Percentiles rank a stretch among this genome's conserved stretches.
These are phyloP conservation scores for Globisporangium rhizosaccharum DNA, from an alignment of 352 stramenopile species.

Conservation along the genomic window DNA sequence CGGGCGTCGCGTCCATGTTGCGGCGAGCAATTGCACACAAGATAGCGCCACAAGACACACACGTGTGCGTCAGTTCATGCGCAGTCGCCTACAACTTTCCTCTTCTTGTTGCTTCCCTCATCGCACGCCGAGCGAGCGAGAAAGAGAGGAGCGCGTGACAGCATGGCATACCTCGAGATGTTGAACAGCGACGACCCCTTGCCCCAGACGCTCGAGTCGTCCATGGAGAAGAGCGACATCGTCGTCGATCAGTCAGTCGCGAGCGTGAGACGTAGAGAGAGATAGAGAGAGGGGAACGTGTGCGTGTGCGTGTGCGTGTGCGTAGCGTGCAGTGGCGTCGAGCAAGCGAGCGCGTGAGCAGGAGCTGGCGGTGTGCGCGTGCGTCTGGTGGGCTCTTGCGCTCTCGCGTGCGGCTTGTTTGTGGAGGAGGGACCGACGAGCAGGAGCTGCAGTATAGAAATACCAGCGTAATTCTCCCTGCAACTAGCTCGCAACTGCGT, in stretches of 20 bases:
- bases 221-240: conserved; percentile 87
- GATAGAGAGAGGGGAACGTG: no score
- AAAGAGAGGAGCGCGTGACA: not conserved
- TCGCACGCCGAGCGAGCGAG: not conserved
- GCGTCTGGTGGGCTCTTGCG: not conserved
- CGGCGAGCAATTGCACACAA: not conserved
- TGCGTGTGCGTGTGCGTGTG: not conserved
- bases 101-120: not conserved
- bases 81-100: not conserved
- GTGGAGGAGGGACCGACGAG: not conserved
- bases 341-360: not conserved
- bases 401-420: not conserved
- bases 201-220: conserved; percentile 79
- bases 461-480: not conserved
- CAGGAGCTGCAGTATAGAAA: not conserved
- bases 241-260: not conserved
- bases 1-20: not conserved
- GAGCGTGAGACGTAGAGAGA: not conserved
- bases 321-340: not conserved
- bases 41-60: not conserved
- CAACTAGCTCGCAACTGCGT: not conserved
- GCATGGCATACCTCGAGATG: conserved; percentile 46
- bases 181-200: conserved; percentile 85
- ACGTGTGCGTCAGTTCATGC: not conserved
- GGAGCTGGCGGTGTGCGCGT: not conserved